Evolutionary conservation across 495 filamentous ascomycete genomes (phyloP).

Genomic region (Penicillium pancosmium): DNA sequence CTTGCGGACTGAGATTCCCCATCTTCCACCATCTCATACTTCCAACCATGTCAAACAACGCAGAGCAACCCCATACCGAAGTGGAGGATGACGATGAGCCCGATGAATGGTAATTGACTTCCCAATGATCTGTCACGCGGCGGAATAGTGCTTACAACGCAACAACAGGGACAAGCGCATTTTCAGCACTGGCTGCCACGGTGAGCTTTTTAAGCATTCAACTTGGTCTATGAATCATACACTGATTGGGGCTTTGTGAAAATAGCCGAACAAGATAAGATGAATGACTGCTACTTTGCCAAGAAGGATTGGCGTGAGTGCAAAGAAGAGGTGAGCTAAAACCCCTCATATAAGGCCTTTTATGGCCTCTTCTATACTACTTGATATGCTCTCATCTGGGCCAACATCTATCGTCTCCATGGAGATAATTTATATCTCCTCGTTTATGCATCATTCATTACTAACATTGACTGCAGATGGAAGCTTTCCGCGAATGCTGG

Average conservation of each 20-base stretch:
- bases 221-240: background rate
- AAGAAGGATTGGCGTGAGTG: slow-evolving; percentile 96
- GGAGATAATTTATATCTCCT: no score
- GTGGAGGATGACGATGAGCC: slow-evolving; percentile 75
- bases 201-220: slow-evolving; percentile 50
- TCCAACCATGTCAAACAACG: slow-evolving; percentile 43
- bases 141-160: slow-evolving; percentile 17
- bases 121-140: background rate
- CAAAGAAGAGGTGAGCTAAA: slow-evolving; percentile 75
- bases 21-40: slow-evolving; percentile 11
- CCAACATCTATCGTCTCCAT: no score
- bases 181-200: slow-evolving; percentile 91
- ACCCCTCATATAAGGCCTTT: background rate
- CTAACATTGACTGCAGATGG: slow-evolving; percentile 67
- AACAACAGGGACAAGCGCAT: slow-evolving; percentile 86
- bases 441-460: background rate
- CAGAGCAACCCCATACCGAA: slow-evolving; percentile 36
- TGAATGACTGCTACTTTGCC: slow-evolving; percentile 94
- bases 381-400: no score
- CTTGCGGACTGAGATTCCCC: slow-evolving; percentile 20
- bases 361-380: no score
- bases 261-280: slow-evolving; percentile 80
- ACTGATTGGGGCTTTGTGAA: slow-evolving; percentile 5
- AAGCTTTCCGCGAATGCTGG: slow-evolving; percentile 90
- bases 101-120: slow-evolving; percentile 78